These are phyloP conservation scores for Neoascochyta sp. DNA, from an alignment of 2,329 filamentous ascomycete genomes.

Conservation along the genomic window DNA sequence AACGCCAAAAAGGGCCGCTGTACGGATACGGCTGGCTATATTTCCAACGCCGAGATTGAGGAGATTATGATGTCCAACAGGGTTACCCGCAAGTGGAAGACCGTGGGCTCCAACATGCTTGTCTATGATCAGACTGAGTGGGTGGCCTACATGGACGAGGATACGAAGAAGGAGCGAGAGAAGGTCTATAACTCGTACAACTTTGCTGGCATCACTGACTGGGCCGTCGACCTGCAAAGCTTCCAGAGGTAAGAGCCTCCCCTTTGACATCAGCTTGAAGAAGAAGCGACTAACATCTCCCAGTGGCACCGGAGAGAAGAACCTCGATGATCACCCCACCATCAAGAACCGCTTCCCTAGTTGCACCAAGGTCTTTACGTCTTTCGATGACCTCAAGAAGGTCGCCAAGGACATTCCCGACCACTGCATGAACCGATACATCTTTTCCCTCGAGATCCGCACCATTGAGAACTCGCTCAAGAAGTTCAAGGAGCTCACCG, in stretches of 20 bases:
- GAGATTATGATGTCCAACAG: no score
- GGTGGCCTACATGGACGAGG: conserved; percentile 14
- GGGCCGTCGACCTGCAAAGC: conserved; percentile 32
- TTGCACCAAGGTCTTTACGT: no score
- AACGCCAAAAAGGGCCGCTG: conserved; percentile 34
- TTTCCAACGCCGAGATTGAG: conserved; percentile 41
- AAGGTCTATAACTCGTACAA: conserved; percentile 17
- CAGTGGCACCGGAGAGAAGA: no score
- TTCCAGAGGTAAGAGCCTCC: background rate
- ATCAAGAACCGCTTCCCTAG: conserved; percentile 1
- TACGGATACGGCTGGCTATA: conserved; percentile 41
- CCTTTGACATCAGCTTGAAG: no score
- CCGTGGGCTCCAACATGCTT: conserved; percentile 1
- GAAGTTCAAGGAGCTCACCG: no score
- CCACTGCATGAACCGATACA: no score
- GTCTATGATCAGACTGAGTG: conserved; percentile 9
- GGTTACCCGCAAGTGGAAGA: conserved; percentile 1
- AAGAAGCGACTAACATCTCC: no score
- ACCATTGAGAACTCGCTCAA: no score
- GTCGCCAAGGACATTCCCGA: no score
- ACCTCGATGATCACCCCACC: no score
- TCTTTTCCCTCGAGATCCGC: no score
- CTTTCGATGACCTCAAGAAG: no score
- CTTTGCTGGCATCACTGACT: conserved; percentile 35
- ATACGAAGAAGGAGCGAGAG: conserved; percentile 18